Base-by-base conservation (phyloP, 2,329 filamentous ascomycete species). In the Monosporascus ibericus region DNA sequence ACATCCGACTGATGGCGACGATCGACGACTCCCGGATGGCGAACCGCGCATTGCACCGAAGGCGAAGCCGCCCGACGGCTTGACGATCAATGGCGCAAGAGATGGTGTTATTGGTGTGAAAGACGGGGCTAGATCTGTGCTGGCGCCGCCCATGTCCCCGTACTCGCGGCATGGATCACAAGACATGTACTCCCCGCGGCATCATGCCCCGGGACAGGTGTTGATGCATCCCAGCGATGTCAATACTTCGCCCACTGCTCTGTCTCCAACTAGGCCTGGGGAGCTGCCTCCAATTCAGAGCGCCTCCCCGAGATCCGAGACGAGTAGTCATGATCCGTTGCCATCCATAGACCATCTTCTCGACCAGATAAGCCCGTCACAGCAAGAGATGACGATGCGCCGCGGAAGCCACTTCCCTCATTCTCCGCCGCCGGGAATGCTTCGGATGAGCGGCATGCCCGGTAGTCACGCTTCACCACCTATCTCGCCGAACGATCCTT, bases 401-500 rank as follows among this genome's bases (percentile, higher is more conserved):
- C 55, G 55, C 27, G 57, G 44, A 37, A 56, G 52, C 56, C 60
- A 58, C 9, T 69, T 63, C 47, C 60, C 66, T 30, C 67, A 67
- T 30, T 72, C 71, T 4, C 69, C 72, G 1, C 68, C 72, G 17
- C 59, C 59, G 9, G 58, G 57, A 5, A 56, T 60, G 27, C 60
- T 66, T 3, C 66, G 62, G 5, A 58, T 73, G 20, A 59, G 63
- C 6, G 58, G 62, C 2, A 61, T 74, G n/a, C 56, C 66, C n/a
- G 60, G 63, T 17, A 64, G 61, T 30, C 69, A 77, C 63, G 58
- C 58, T 2, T 73, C 78, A 20, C 76, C 79, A 11, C 77, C 78
- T 2, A 70, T 75, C 15, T 82, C 78, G 3, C 75, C 78, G 17
- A 72, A 74, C 49, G 75, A 80, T 18, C 64, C 63, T 18, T 78